phyloP scores from a whole-genome alignment of 2,329 filamentous ascomycete species.

The Cercospora zeina region DNA sequence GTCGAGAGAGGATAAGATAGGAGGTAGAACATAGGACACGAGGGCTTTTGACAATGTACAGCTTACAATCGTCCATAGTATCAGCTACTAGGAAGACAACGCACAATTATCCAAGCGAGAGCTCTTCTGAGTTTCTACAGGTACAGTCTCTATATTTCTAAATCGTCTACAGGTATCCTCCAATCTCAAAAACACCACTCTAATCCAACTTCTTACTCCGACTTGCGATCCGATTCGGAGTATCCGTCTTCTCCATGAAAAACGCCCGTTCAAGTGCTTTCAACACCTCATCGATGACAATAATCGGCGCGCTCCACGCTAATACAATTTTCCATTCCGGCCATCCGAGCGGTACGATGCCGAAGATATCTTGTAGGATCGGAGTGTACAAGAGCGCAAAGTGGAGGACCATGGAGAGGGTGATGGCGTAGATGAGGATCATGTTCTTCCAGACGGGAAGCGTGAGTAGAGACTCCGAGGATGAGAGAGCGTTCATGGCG shows the following conservation, averaged over 20 bases:
- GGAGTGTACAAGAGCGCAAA: conserved; percentile 92
- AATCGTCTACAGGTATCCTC: background rate
- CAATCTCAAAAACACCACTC: background rate
- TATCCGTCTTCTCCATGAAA: conserved; percentile 39
- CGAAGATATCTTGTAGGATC: conserved; percentile 83
- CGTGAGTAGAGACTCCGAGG: conserved; percentile 88
- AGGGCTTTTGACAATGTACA: too few relatives aligned
- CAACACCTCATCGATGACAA: conserved; percentile 85
- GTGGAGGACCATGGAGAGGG: conserved; percentile 89
- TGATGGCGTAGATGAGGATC: conserved; percentile 95
- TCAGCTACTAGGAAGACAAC: too few relatives aligned
- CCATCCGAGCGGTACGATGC: conserved; percentile 82
- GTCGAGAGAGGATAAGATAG: too few relatives aligned
- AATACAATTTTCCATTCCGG: conserved; percentile 91
- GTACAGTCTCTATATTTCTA: background rate
- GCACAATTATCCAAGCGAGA: background rate
- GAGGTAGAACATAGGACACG: too few relatives aligned
- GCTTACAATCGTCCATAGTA: too few relatives aligned
- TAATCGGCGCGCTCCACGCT: conserved; percentile 83
- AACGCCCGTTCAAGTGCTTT: conserved; percentile 67
- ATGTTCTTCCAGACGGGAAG: conserved; percentile 98
- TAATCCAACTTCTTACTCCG: conserved; percentile 31
- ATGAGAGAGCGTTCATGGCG: conserved; percentile 95
- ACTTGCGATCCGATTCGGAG: conserved; percentile 9
- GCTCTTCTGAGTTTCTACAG: background rate